A percentile compares a stretch with the other conserved stretches of the same genome.
phyloP scores from a whole-genome alignment of 768 basidiomycete genomes.

The Leccinellum rugosiceps region DNA sequence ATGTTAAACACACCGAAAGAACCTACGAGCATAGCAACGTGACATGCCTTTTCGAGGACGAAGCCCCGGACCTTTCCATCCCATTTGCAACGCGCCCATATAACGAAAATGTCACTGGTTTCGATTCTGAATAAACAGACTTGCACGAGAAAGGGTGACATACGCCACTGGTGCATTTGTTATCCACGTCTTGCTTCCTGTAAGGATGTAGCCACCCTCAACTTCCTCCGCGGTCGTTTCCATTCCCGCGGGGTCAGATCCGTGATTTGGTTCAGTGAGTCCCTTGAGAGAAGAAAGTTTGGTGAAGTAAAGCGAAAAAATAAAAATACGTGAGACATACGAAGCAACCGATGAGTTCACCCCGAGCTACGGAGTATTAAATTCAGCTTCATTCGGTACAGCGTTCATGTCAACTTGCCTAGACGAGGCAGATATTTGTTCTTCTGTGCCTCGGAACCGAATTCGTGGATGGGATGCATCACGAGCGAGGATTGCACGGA shows the following conservation, averaged over 20 bases:
- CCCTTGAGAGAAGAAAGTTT: constrained; percentile 50
- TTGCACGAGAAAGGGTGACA: constrained; percentile 27
- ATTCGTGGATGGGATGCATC: constrained; percentile 92
- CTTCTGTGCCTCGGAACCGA: constrained; percentile 87
- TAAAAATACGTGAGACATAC: constrained; percentile 44
- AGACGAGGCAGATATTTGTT: constrained; percentile 85
- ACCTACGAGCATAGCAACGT: neutral
- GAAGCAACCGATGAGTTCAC: constrained; percentile 89
- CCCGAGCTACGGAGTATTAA: constrained; percentile 52
- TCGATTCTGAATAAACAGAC: constrained; percentile 6
- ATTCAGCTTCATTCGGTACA: constrained; percentile 2
- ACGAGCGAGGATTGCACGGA: constrained; percentile 96
- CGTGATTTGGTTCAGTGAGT: constrained; percentile 94
- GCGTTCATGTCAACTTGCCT: constrained; percentile 39
- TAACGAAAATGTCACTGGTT: constrained; percentile 77
- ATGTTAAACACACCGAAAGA: neutral
- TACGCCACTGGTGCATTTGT: constrained; percentile 89
- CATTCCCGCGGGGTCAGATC: constrained; percentile 98
- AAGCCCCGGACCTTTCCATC: constrained; percentile 89
- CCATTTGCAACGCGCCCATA: constrained; percentile 97
- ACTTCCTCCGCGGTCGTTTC: constrained; percentile 85
- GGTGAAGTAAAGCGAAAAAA: neutral
- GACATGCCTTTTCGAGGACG: constrained; percentile 76
- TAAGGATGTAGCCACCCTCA: constrained; percentile 81
- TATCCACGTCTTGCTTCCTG: constrained; percentile 98